phyloP scores from a whole-genome alignment of 2,329 filamentous ascomycete species.

The Monosporascus sp. region DNA sequence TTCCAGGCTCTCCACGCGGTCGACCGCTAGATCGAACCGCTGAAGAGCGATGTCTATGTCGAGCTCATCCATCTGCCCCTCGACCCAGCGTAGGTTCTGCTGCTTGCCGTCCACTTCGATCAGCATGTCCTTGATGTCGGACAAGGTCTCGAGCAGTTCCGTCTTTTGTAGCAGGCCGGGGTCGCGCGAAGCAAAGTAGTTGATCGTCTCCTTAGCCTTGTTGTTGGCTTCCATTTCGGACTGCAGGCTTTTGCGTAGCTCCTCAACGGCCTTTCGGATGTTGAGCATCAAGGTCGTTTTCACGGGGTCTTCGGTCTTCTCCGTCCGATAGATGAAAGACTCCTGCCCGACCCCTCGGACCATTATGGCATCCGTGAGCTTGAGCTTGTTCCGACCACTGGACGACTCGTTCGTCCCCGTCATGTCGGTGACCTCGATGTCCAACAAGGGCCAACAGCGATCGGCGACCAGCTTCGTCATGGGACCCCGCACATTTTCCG shows the following conservation, averaged over 20 bases:
- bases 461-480: slow-evolving; percentile 82
- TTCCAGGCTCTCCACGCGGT: slow-evolving; percentile 78
- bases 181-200: slow-evolving; percentile 77
- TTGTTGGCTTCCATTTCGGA: slow-evolving; percentile 85
- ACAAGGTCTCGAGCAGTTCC: slow-evolving; percentile 72
- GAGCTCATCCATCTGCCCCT: slow-evolving; percentile 89
- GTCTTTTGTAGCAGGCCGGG: slow-evolving; percentile 73
- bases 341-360: slow-evolving; percentile 80
- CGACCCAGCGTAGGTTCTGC: slow-evolving; percentile 93
- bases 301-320: slow-evolving; percentile 71
- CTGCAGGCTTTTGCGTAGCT: slow-evolving; percentile 78
- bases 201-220: slow-evolving; percentile 77
- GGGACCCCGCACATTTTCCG: slow-evolving; percentile 46
- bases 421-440: slow-evolving; percentile 90
- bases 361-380: slow-evolving; percentile 81
- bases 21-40: slow-evolving; percentile 78
- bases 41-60: slow-evolving; percentile 95
- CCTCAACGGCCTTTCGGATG: slow-evolving; percentile 88
- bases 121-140: slow-evolving; percentile 77
- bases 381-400: slow-evolving; percentile 57
- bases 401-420: slow-evolving; percentile 60
- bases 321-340: slow-evolving; percentile 90
- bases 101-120: slow-evolving; percentile 97
- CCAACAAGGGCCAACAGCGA: slow-evolving; percentile 87
- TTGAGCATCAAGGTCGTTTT: slow-evolving; percentile 80